phyloP scores from a whole-genome alignment of 2,329 filamentous ascomycete genomes.

The Diaporthe sp. region DNA sequence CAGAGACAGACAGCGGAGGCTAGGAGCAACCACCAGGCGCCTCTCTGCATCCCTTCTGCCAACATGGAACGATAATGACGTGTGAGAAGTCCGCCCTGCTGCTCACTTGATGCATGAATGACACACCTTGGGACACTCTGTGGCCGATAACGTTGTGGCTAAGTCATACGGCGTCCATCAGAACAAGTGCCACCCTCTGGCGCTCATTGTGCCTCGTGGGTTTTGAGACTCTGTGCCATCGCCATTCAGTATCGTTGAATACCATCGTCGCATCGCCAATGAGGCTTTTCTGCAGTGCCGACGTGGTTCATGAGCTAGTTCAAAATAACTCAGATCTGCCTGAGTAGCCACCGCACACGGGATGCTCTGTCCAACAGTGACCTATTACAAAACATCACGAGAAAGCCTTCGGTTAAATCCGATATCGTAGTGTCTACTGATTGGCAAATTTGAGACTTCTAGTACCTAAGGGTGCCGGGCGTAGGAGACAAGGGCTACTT shows the following conservation, averaged over 20 bases:
- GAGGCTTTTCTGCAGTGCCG: not conserved
- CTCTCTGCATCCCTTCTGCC: not conserved
- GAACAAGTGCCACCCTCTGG: not conserved
- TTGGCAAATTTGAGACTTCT: not conserved
- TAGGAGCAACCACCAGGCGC: slow-evolving; percentile 4
- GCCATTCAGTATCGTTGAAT: not conserved
- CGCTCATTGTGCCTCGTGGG: slow-evolving; percentile 1
- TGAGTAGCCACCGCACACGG: not conserved
- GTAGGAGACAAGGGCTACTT: not conserved
- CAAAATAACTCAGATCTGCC: not conserved
- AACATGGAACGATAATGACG: slow-evolving; percentile 19
- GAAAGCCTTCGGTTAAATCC: not conserved
- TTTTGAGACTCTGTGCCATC: not conserved
- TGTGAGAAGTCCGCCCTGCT: not conserved
- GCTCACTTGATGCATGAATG: not conserved
- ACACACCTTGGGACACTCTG: not conserved
- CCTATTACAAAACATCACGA: too few species aligned
- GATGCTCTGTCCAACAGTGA: not conserved
- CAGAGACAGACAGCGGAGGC: not conserved
- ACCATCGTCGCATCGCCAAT: not conserved
- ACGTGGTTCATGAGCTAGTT: not conserved
- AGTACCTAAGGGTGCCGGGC: not conserved
- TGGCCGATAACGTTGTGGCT: not conserved
- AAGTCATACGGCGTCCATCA: not conserved
- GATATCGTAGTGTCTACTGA: not conserved